Conservation (phyloP, 352 stramenopile species). For the Pythium folliculosum region DNA sequence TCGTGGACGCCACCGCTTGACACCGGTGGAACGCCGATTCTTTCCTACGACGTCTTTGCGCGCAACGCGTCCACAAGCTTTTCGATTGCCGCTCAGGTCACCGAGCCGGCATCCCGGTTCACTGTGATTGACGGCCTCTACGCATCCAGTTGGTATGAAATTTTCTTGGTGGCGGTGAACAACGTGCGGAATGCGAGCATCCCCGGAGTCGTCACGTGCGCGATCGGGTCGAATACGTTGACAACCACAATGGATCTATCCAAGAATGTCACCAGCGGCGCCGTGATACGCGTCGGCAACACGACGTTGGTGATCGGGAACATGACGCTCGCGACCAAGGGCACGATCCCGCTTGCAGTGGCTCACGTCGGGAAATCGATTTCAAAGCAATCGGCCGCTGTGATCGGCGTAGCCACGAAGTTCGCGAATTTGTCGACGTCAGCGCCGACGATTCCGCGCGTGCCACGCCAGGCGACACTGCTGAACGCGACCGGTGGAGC, state of each 20-base stretch:
- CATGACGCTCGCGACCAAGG: constrained; percentile 35
- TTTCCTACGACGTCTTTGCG: constrained; percentile 42
- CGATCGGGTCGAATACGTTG: constrained; percentile 32
- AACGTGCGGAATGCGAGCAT: constrained; percentile 19
- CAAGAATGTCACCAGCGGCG: constrained; percentile 30
- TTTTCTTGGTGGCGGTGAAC: constrained; percentile 55
- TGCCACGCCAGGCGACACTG: constrained; percentile 35
- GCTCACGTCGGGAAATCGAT: constrained; percentile 31
- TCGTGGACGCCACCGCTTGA: constrained; percentile 52
- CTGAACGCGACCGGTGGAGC: constrained; percentile 48
- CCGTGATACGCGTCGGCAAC: constrained; percentile 33
- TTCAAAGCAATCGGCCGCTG: constrained; percentile 23
- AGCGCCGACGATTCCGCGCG: constrained; percentile 31
- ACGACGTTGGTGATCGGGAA: constrained; percentile 40
- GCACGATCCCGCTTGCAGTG: constrained; percentile 35
- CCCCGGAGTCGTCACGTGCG: constrained; percentile 41
- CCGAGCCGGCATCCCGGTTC: constrained; percentile 13
- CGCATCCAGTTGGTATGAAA: constrained; percentile 46
- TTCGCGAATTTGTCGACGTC: constrained; percentile 46
- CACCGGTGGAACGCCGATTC: constrained; percentile 41
- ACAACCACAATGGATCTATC: constrained; percentile 45
- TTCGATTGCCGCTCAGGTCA: constrained; percentile 25
- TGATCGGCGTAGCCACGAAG: constrained; percentile 33
- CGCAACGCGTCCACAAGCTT: constrained; percentile 33
- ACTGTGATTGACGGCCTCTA: constrained; percentile 33